phyloP scores from a whole-genome alignment of 2,329 filamentous ascomycete species.

The Trichoderma citrinoviride region DNA sequence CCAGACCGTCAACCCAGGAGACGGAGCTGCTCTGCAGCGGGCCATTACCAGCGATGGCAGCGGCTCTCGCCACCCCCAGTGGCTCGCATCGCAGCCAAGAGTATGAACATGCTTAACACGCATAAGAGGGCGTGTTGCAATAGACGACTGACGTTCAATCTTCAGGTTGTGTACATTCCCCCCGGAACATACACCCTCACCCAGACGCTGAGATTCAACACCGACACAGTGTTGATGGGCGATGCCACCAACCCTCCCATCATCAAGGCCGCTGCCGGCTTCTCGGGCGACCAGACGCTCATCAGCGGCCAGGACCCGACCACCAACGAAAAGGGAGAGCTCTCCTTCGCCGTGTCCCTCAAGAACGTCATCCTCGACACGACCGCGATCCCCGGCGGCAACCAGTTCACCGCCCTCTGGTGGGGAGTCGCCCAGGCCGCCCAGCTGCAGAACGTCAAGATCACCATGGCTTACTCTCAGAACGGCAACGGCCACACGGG shows the following conservation, averaged over 20 bases:
- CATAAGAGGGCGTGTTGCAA: background rate
- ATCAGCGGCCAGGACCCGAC: conserved; percentile 39
- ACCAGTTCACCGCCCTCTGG: conserved; percentile 40
- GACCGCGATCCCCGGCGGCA: conserved; percentile 36
- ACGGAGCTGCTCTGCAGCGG: conserved; percentile 38
- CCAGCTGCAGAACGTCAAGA: conserved; percentile 44
- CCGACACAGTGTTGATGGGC: conserved; percentile 47
- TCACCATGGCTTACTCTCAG: conserved; percentile 38
- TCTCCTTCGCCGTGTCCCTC: conserved; percentile 43
- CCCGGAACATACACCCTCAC: conserved; percentile 42
- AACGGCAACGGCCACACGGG: conserved; percentile 42
- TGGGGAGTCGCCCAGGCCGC: conserved; percentile 47
- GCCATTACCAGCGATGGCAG: conserved; percentile 41
- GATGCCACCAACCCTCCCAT: conserved; percentile 44
- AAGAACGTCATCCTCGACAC: conserved; percentile 47
- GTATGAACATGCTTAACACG: conserved; percentile 22
- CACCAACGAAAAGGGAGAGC: conserved; percentile 35
- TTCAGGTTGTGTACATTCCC: conserved; percentile 41
- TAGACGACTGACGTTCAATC: background rate
- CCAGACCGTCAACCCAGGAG: conserved; percentile 38
- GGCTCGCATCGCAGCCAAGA: conserved; percentile 45
- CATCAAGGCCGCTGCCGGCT: conserved; percentile 41
- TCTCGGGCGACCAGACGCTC: conserved; percentile 34
- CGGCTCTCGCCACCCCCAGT: conserved; percentile 35
- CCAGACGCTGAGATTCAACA: conserved; percentile 42